These are phyloP conservation scores for Annona squamosa DNA, from an alignment of 164 flowering plant genomes.

Conservation along the genomic window DNA sequence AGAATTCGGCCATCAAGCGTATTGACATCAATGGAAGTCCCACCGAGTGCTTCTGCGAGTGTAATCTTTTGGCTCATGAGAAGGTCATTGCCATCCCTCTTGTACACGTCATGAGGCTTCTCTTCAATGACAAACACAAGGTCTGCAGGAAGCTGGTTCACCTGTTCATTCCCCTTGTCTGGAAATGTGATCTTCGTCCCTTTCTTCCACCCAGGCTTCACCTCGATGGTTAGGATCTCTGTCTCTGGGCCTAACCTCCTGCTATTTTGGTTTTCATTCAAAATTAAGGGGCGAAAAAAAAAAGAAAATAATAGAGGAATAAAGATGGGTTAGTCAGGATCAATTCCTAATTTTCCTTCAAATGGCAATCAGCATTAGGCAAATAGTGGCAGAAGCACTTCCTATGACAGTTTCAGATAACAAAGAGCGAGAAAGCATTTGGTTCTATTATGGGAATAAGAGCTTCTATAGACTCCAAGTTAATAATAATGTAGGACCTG, in stretches of 20 bases:
- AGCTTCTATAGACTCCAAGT: too few relatives aligned
- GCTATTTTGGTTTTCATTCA: constrained; percentile 1
- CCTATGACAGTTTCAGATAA: too few relatives aligned
- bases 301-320: neutral
- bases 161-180: constrained; percentile 69
- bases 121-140: constrained; percentile 64
- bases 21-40: constrained; percentile 38
- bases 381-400: too few relatives aligned
- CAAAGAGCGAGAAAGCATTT: too few relatives aligned
- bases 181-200: constrained; percentile 83
- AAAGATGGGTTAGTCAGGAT: too few relatives aligned
- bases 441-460: too few relatives aligned
- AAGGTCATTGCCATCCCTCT: constrained; percentile 65
- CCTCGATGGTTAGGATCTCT: constrained; percentile 54
- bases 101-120: constrained; percentile 52
- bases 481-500: too few relatives aligned
- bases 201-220: constrained; percentile 83
- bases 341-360: too few relatives aligned
- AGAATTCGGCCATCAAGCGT: constrained; percentile 55
- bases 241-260: constrained; percentile 22
- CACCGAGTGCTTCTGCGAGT: constrained; percentile 51
- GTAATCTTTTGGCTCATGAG: constrained; percentile 35
- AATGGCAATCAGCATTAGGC: too few relatives aligned
- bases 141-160: constrained; percentile 54
- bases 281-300: neutral